Base-by-base conservation (phyloP, 208 protist species). In the Porcisia deanei region DNA sequence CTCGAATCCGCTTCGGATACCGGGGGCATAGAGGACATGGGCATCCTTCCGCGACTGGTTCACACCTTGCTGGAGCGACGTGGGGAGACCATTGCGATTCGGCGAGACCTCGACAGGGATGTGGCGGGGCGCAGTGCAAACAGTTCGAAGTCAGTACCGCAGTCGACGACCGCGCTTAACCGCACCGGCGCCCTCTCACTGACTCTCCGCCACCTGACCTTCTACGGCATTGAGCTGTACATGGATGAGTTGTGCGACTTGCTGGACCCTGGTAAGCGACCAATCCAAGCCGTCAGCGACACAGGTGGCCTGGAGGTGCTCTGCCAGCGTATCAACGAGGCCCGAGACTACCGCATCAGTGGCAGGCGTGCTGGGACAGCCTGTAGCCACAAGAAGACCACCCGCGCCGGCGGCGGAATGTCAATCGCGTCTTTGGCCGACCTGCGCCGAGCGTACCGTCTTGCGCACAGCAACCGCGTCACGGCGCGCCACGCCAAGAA, bases 161-260 rank as follows among this genome's bases (percentile, higher is more conserved):
- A 72, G 4, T 66, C 72, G 57, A 47, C 20, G 41, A 43, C 45
- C 22, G 25, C 70, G 10, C 49, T 59, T 41, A 79, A 77, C 61
- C 34, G 58, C 49, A 39, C 60, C 49, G 66, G 58, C 54, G 77
- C 47, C 55, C 75, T 85, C 47, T 76, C 81, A 37, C 74, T 94
- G 59, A 94, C 85, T 14, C 77, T 97, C 70, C 73, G 83, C 43
- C 82, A 89, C n/a, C 61, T 97, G 9, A 90, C 81, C 34, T 89
- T 97, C 65, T 96, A 94, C 79, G 94, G 91, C 49, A 85, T 97
- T 34, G 94, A 97, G 79, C 45, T 97, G 14, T 96, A 97, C 83
- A 84, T 94, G 74, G 94, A 97, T 74, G 91, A 94, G 65, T 76
- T 95, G 41, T 88, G 69, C 43, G 90, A 97, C 73, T 77, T 97